Evolutionary conservation across 192 early-diverging fungal genomes (phyloP).

Genomic region (Coemansia sp.): DNA sequence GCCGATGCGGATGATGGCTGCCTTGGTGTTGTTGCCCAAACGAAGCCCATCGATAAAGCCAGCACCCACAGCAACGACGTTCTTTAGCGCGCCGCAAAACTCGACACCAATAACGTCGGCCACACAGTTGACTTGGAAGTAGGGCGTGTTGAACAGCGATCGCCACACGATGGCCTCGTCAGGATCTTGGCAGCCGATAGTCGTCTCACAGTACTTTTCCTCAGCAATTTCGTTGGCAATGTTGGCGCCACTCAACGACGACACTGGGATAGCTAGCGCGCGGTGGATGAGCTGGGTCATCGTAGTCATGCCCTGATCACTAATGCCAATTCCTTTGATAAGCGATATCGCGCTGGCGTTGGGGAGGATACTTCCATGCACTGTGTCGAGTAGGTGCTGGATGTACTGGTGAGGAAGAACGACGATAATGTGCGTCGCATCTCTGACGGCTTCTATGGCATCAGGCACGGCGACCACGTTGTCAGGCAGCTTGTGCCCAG

Average conservation of each 20-base stretch:
- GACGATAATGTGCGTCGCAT: constrained; percentile 89
- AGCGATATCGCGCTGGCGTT: constrained; percentile 88
- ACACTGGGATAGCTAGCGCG: constrained; percentile 72
- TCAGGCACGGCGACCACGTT: constrained; percentile 88
- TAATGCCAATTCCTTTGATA: constrained; percentile 90
- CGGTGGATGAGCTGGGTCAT: constrained; percentile 82
- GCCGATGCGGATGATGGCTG: constrained; percentile 94
- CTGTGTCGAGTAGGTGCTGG: constrained; percentile 62
- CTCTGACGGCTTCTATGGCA: constrained; percentile 71
- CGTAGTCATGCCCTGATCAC: constrained; percentile 69
- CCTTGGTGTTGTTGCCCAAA: constrained; percentile 94
- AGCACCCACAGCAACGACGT: constrained; percentile 96
- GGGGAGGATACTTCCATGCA: constrained; percentile 63
- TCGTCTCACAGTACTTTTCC: constrained; percentile 95
- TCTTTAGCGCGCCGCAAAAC: constrained; percentile 97
- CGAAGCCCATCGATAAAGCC: constrained; percentile 94
- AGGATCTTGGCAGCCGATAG: constrained; percentile 73
- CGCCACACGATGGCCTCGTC: constrained; percentile 78
- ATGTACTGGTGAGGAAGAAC: constrained; percentile 97
- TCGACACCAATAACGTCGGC: constrained; percentile 91
- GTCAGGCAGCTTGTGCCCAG: constrained; percentile 77
- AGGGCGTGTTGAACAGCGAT: constrained; percentile 81
- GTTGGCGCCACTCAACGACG: constrained; percentile 93
- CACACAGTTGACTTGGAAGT: constrained; percentile 85
- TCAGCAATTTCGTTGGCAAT: constrained; percentile 94